Evolutionary conservation across 2,329 filamentous ascomycete species (phyloP).

Genomic region (Fusarium sp.): DNA sequence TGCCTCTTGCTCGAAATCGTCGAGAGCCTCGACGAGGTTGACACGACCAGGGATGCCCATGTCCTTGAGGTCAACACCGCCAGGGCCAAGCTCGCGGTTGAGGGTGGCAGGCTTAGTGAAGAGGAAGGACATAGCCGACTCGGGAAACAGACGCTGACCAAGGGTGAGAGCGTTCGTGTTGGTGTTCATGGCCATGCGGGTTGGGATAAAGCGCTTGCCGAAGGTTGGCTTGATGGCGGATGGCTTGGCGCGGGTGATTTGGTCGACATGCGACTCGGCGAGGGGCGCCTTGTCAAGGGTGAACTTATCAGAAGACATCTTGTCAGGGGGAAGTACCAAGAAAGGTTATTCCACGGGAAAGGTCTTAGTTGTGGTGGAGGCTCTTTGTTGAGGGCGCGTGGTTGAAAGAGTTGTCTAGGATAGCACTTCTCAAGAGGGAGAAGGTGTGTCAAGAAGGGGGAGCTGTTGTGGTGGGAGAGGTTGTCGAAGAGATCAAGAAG

Average conservation of each 20-base stretch:
- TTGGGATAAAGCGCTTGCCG: background rate
- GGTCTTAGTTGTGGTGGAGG: too few relatives aligned
- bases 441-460: too few relatives aligned
- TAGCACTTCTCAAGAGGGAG: too few relatives aligned
- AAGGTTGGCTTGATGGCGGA: too few relatives aligned
- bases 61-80: background rate
- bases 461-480: too few relatives aligned
- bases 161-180: background rate
- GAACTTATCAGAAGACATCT: too few relatives aligned
- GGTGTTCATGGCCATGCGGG: background rate
- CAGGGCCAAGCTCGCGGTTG: background rate
- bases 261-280: background rate
- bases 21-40: background rate
- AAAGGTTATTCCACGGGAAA: too few relatives aligned
- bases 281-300: background rate
- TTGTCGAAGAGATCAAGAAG: too few relatives aligned
- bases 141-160: too few relatives aligned
- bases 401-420: too few relatives aligned
- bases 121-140: background rate
- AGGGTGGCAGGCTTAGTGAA: background rate
- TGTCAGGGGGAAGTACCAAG: background rate
- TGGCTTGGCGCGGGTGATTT: background rate
- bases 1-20: background rate
- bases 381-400: too few relatives aligned
- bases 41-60: background rate